Base-by-base conservation (phyloP, 78 protist genomes). In the Andalucia godoyi region DNA sequence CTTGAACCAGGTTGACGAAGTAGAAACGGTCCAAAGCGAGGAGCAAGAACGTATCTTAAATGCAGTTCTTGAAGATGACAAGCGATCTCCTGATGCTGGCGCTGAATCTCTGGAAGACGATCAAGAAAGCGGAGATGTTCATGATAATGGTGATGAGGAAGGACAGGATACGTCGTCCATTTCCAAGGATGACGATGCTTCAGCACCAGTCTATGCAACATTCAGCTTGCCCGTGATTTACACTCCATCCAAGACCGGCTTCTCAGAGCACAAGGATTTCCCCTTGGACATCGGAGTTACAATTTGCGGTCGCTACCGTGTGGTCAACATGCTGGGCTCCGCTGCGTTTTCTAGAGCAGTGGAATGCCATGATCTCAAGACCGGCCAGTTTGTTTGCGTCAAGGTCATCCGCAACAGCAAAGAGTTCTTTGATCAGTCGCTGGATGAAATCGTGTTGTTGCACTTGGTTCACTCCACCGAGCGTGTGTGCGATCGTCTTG, bases 391-490 rank as follows among this genome's bases (percentile, higher is more conserved):
- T 57, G 79, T 74, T 2, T 78, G 85, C 72, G 42, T 87, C 54
- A 87, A 87, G 74, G 73, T 87, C 45, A 79, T 82, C 58, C 77
- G 74, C 43, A 73, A 87, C 83, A 59, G 51, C 66, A 84, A 84
- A 64, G 84, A 81, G 54, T 87, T 72, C 60, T 81, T 87, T 55
- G 86, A 87, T 70, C 92, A 87, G 79, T 36, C 66, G 29, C 59
- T 87, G 5, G 92, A 87, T 37, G 92, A 87, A 77, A 78, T 87
- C 64, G 79, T 61, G 53, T 50, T 87, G 25, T 76, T 87, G 15
- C 59, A 58, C 34, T 70, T 62, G 64, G 55, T 80, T 34, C 74
- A 79, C 71, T 4, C 33, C 3, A 18, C 37, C 51, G 84, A 70
- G 36, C 29, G 57, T 18, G 67, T 13, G 17, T 85, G 82, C 43